Conservation (phyloP, 176 grass and related monocot genomes). For the Hordeum marinum region DNA sequence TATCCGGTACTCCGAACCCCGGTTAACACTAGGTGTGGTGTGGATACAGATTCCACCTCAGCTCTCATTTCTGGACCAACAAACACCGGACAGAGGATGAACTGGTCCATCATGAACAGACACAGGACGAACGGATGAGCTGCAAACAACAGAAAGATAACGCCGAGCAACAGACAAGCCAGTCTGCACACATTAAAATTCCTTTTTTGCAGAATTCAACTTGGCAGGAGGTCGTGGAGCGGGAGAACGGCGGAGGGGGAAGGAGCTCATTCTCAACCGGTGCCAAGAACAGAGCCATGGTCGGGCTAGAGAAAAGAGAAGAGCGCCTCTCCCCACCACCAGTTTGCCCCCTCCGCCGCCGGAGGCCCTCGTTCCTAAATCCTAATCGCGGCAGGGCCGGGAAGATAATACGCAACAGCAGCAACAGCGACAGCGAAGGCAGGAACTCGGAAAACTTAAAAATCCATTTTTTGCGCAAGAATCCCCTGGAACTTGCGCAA, state of each 20-base stretch:
- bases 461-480: slow-evolving; percentile 31
- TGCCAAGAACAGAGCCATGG: not conserved
- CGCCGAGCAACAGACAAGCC: not conserved
- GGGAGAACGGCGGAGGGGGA: no score
- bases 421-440: not conserved
- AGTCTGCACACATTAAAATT: not conserved
- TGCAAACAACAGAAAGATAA: not conserved
- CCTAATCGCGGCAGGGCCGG: not conserved
- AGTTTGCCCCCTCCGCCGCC: not conserved
- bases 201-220: not conserved
- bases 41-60: not conserved
- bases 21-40: not conserved
- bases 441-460: not conserved
- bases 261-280: not conserved
- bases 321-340: not conserved
- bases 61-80: not conserved
- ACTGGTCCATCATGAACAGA: not conserved
- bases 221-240: not conserved
- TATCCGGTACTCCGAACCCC: not conserved
- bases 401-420: slow-evolving; percentile 18
- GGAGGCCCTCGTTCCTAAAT: not conserved
- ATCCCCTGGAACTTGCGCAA: slow-evolving; percentile 32
- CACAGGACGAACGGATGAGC: not conserved
- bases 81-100: not conserved
- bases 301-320: not conserved